Percentiles rank a stretch among this genome's conserved stretches.
Conservation (phyloP, 1,284 basidiomycete genomes). For the Thecaphora thlaspeos region DNA sequence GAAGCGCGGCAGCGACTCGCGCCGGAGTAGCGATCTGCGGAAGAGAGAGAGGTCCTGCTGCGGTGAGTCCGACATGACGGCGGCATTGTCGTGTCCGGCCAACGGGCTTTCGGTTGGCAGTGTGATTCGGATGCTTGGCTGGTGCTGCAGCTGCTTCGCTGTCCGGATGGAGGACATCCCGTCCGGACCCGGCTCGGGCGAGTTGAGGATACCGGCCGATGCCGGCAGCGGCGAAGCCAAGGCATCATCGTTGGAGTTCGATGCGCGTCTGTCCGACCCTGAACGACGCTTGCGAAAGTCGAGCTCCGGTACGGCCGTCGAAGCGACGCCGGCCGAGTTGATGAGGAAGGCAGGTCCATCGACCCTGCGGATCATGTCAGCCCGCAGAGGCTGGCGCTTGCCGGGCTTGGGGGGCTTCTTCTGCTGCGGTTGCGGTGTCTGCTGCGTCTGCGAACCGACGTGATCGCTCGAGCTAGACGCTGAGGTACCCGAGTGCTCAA, state of each 20-base stretch:
- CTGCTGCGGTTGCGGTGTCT: constrained; percentile 6
- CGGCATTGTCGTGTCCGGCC: too few species aligned
- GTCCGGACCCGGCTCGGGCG: background rate
- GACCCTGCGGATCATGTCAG: constrained; percentile 55
- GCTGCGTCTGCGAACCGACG: constrained; percentile 16
- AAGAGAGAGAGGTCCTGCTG: background rate
- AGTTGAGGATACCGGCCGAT: constrained; percentile 13
- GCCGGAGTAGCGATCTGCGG: background rate
- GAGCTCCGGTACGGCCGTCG: constrained; percentile 24
- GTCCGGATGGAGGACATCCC: background rate
- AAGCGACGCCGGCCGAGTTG: constrained; percentile 45
- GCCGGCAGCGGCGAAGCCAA: constrained; percentile 3
- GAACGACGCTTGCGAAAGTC: background rate
- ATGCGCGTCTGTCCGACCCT: background rate
- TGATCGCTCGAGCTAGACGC: constrained; percentile 36
- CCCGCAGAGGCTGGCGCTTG: constrained; percentile 42
- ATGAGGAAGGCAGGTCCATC: constrained; percentile 55
- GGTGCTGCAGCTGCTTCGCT: constrained; percentile 6
- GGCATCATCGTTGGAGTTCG: background rate
- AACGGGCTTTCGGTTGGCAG: too few species aligned
- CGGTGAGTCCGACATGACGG: constrained; percentile 4
- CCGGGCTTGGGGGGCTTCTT: constrained; percentile 29
- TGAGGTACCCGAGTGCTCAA: constrained; percentile 4
- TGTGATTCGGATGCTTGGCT: constrained; percentile 30
- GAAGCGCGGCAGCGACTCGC: constrained; percentile 28